Base-by-base conservation (phyloP, 176 grass and related monocot species). In the Cymbopogon citratus region DNA sequence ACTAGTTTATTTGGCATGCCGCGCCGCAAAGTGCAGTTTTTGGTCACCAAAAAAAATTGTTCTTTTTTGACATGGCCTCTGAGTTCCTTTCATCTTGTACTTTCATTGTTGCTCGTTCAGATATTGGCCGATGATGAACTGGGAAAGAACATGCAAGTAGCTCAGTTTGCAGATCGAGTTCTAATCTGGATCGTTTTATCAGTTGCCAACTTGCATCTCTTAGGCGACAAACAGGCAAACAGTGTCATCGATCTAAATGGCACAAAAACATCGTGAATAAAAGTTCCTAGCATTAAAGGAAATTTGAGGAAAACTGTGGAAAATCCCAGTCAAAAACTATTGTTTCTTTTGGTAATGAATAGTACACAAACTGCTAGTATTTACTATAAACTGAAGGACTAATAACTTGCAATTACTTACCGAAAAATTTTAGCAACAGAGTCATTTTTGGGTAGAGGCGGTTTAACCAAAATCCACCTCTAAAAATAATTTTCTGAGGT, bases 21-120 rank as follows among this genome's bases (percentile, higher is more conserved):
- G 27, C 31, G 65, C 78, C 46, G 48, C 65, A 81, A 81, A 81
- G 78, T 6, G 64, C 65, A 57, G 46, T 40, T 56, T 21, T 56
- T 69, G 41, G 11, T 49, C 41, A 66, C 5, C 16, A 66, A 48
- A 49, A 5, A 5, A 79, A 49, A 79, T 15, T 79, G 6, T 23
- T 34, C 27, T 49, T 79, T 79, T 15, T 21, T 40, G n/a, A 79
- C 16, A 2, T 11, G 19, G 49, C 31, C 7, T 60, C 33, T 11
- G 31, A 59, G 11, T 59, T 24, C n/a, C 54, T 59, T 57, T 2
- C 52, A 57, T 57, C 21, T 23, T 57, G 52, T 57, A 7, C 2
- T 23, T 23, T 60, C 6, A 16, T 76, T 34, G 57, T 60, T 59
- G 19, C 46, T 4, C 1, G 10, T 74, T 74, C 9, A 54, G 44